Conservation (phyloP, 345 rosid species). For the Syzygium oleosum region DNA sequence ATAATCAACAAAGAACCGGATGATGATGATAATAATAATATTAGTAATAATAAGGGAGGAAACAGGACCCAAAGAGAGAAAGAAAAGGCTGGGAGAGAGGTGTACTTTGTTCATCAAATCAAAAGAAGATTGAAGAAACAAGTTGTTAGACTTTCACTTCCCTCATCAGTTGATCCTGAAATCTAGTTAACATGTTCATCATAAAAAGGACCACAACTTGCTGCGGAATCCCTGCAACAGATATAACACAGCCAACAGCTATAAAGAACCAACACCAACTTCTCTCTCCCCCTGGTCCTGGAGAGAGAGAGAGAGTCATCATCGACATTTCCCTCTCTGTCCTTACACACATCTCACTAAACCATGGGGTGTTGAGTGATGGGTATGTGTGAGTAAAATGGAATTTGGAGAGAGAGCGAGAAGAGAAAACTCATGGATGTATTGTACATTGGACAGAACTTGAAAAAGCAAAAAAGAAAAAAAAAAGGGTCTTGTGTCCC, state of each 20-base stretch:
- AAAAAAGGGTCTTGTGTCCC: not conserved
- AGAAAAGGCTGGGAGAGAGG: not conserved
- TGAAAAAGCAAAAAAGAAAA: not conserved
- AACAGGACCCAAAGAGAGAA: not conserved
- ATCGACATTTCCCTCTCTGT: not conserved
- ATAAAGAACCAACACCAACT: slow-evolving; percentile 42
- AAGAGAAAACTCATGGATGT: not conserved
- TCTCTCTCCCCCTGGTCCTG: slow-evolving; percentile 25
- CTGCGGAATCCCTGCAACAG: slow-evolving; percentile 23
- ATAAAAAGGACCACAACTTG: slow-evolving; percentile 23
- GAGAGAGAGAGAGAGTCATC: slow-evolving; percentile 14
- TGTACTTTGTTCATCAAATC: not conserved
- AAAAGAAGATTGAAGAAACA: not conserved
- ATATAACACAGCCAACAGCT: slow-evolving; percentile 37
- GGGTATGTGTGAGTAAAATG: not conserved
- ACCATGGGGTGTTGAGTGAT: not conserved
- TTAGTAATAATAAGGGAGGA: not conserved
- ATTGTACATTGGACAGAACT: not conserved
- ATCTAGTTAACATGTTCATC: not conserved
- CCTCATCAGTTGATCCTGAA: not conserved
- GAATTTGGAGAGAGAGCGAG: not conserved
- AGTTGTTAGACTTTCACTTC: not conserved
- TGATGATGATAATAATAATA: not conserved
- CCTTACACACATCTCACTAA: not conserved
- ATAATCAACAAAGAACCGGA: not conserved